Conservation (phyloP, 2,329 filamentous ascomycete genomes). For the Aspergillus sp. region DNA sequence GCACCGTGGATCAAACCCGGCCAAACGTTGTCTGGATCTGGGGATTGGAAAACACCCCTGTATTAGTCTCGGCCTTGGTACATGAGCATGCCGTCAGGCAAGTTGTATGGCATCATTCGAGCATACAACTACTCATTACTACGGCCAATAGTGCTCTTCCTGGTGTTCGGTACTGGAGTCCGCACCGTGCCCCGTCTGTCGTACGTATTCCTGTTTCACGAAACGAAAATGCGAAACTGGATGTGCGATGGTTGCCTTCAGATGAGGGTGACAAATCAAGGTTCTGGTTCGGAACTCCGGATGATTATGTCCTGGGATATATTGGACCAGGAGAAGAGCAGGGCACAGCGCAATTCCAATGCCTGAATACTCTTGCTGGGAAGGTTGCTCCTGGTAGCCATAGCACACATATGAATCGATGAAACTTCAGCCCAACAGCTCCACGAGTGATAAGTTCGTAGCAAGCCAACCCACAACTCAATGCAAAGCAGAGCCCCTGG, state of each 20-base stretch:
- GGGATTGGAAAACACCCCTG: slow-evolving; percentile 37
- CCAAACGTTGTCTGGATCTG: slow-evolving; percentile 54
- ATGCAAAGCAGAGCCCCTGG: too few relatives aligned
- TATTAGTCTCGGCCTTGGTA: slow-evolving; percentile 42
- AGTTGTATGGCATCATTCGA: slow-evolving; percentile 45
- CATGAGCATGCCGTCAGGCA: slow-evolving; percentile 49
- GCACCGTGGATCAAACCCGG: slow-evolving; percentile 44
- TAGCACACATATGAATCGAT: slow-evolving; percentile 27
- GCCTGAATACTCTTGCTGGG: slow-evolving; percentile 34
- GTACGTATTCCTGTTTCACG: slow-evolving; percentile 35
- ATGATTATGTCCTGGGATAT: slow-evolving; percentile 41
- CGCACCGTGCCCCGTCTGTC: slow-evolving; percentile 34
- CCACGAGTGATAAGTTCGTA: neutral
- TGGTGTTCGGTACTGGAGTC: slow-evolving; percentile 41
- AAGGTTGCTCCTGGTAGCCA: slow-evolving; percentile 24
- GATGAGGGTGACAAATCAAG: slow-evolving; percentile 27
- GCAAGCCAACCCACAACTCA: too few relatives aligned
- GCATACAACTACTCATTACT: slow-evolving; percentile 44
- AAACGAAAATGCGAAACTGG: slow-evolving; percentile 42
- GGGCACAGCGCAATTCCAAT: slow-evolving; percentile 30
- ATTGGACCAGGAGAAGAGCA: slow-evolving; percentile 28
- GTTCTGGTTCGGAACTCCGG: slow-evolving; percentile 43
- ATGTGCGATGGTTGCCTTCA: slow-evolving; percentile 37
- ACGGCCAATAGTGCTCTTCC: slow-evolving; percentile 39
- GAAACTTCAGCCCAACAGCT: neutral